phyloP scores from a whole-genome alignment of 495 filamentous ascomycete genomes.

The Staphylotrichum longicolle region DNA sequence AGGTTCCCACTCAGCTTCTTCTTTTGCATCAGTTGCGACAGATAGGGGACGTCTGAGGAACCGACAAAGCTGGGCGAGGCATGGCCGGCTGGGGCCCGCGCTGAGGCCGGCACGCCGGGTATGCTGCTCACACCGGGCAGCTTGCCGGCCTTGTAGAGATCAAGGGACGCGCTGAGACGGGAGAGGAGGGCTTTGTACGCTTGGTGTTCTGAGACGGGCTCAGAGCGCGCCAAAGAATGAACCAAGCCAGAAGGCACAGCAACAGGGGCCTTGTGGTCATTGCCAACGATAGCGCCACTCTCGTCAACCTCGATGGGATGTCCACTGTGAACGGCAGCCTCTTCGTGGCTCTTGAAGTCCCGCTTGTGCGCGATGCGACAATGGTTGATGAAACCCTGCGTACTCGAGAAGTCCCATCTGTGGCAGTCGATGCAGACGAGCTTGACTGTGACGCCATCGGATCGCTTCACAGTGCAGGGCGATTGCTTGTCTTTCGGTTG shows the following conservation, averaged over 20 bases:
- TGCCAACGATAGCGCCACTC: constrained; percentile 53
- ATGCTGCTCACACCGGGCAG: constrained; percentile 45
- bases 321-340: constrained; percentile 85
- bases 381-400: constrained; percentile 97
- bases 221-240: constrained; percentile 65
- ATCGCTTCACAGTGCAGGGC: constrained; percentile 52
- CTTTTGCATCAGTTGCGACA: constrained; percentile 67
- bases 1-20: constrained; percentile 65
- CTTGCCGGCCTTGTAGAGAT: constrained; percentile 46
- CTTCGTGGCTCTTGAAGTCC: constrained; percentile 91
- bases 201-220: constrained; percentile 54
- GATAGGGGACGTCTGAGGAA: constrained; percentile 69
- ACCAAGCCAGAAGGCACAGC: constrained; percentile 52
- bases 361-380: constrained; percentile 91
- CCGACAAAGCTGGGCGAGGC: constrained; percentile 47
- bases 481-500: constrained; percentile 62
- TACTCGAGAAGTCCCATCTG: constrained; percentile 86
- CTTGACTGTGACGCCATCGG: constrained; percentile 61
- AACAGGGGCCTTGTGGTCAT: constrained; percentile 46
- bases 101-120: constrained; percentile 28
- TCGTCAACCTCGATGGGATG: constrained; percentile 72
- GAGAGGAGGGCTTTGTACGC: constrained; percentile 49
- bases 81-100: constrained; percentile 17
- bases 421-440: constrained; percentile 87
- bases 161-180: constrained; percentile 48